These are phyloP conservation scores for Acorus calamus DNA, from an alignment of 106 monocot species.

Conservation along the genomic window DNA sequence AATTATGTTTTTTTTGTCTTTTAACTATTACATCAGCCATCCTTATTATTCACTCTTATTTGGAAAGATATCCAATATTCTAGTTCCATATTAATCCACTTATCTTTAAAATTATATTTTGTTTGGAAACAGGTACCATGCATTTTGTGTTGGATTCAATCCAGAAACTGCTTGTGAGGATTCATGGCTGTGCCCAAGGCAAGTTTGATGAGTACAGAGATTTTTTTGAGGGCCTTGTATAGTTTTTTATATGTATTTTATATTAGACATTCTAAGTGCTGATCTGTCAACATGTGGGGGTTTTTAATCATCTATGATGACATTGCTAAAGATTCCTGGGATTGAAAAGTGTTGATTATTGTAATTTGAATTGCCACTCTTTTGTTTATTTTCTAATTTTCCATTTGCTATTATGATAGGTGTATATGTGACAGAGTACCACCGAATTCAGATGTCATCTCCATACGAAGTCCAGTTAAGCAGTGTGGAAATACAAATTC, in stretches of 20 bases:
- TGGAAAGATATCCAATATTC: no score
- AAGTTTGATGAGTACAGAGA: neutral
- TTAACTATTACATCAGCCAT: no score
- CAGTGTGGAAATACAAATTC: constrained; percentile 16
- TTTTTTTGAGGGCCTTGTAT: no score
- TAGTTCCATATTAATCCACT: no score
- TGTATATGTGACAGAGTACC: constrained; percentile 29
- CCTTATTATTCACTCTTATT: neutral
- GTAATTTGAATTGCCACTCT: neutral
- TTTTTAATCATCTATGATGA: no score
- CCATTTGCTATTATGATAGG: constrained; percentile 20
- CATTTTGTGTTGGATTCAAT: constrained; percentile 85
- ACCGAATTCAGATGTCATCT: constrained; percentile 11
- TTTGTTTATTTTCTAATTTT: constrained; percentile 4
- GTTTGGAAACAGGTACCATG: constrained; percentile 72
- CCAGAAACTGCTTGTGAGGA: constrained; percentile 36
- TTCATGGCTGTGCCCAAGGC: constrained; percentile 96
- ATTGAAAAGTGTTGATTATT: no score
- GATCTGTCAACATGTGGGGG: no score
- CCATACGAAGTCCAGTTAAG: constrained; percentile 15
- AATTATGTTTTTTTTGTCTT: no score
- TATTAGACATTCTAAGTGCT: no score
- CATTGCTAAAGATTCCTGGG: no score
- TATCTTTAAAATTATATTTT: neutral
- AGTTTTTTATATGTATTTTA: no score